Evolutionary conservation across 148 eudicot species (phyloP), one percentile per base, ranked within the genome.

Genomic region (Diospyros kaki): DNA sequence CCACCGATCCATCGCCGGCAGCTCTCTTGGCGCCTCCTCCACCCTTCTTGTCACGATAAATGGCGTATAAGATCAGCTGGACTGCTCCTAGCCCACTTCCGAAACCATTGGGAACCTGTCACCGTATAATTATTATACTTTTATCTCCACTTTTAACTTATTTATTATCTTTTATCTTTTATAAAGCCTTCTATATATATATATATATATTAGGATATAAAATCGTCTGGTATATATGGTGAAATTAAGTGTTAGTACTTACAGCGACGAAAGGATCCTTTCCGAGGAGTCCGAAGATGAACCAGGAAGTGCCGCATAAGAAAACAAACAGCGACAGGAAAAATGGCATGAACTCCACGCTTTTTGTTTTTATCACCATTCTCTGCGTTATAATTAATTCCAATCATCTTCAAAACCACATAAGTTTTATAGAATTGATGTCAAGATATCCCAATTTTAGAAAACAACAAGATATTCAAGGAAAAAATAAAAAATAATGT

Each of bases 331-430:
- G 72, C 2, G 97, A 92, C 59, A 92, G 76, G 74, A 88, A 82
- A 78, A 92, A 90, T 9, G 97, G 97, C 97, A 92, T 92, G 75
- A 81, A 89, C 83, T 92, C 97, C 10, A 92, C 94, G 53, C 97
- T 92, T 81, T 86, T 88, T 38, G 90, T 88, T 77, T 69, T 89
- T 1, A 92, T 83, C 83, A 89, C 97, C 81, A 85, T 60, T 68
- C 92, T 89, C 97, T 92, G 80, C 86, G 28, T 28, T 28, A 28
- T 28, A 28, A 28, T 28, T 28, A 28, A 28, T 28, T 28, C 28
- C 28, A 28, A 28, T 28, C 28, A 28, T 28, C 28, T 28, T 28
- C 28, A 28, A 28, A 28, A 28, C 28, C 28, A 28, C 28, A 0
- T 28, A 28, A 28, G 28, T 28, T 28, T 28, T 28, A 28, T 28